Evolutionary conservation across 1,284 basidiomycete species (phyloP), one percentile per base, ranked within the genome.

Genomic region (Pterulicium gracile): DNA sequence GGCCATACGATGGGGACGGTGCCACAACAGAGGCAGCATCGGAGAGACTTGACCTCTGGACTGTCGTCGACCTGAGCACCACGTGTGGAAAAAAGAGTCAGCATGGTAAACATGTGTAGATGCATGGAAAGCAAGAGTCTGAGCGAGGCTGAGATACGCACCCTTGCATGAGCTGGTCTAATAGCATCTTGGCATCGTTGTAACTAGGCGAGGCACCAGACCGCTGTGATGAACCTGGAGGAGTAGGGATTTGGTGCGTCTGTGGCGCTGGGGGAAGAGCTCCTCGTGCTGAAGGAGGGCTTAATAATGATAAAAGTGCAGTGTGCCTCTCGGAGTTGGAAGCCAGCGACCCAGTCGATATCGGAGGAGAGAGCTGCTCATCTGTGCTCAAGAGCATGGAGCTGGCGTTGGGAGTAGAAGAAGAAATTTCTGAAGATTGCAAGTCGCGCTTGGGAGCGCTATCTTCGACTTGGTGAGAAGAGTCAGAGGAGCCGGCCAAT

Each of bases 131-230:
- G 23, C 49, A 44, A 40, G 18, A 50, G 42, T 46, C 42, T 47
- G 24, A 35, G 45, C 49, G 42, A 34, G 40, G 49, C 47, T 50
- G 50, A 44, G 32, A 53, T 21, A 70, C 81, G 67, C 58, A 88
- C 84, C 81, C 79, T 49, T 78, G 70, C 79, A 88, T 85, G 50
- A 88, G 66, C 58, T 87, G 81, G 54, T 88, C 86, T 48, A 88
- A 63, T 53, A 88, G 61, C 50, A 79, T 68, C 64, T 87, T 84
- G 1, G 73, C 63, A 52, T 85, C 81, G 51, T 69, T 77, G 52
- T 66, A 70, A 47, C 71, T 64, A 7, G 76, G 72, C 20, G 74
- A 75, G 44, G 73, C 67, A 42, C 68, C 73, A 12, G 73, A 67
- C 58, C 79, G 66, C 55, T 76, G 74, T 0, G 77, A 74, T 3